Base-by-base conservation (phyloP, 768 basidiomycete genomes). In the Chalciporus piperatus region DNA sequence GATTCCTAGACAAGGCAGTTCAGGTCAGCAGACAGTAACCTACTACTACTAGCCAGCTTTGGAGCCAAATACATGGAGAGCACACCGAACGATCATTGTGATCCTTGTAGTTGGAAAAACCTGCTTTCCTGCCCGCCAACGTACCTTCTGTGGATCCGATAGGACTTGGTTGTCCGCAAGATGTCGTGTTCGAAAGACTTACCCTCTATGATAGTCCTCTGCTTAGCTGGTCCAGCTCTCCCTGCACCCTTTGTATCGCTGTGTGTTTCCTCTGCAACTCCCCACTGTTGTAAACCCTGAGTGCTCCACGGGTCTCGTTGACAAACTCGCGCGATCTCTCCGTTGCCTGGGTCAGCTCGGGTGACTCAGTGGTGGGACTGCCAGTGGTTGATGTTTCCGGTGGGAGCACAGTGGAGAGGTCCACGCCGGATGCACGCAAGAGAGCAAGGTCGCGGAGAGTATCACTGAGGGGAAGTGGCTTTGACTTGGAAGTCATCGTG, bases 381-480 rank as follows among this genome's bases (percentile, higher is more conserved):
- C n/a, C n/a, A n/a, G n/a, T n/a, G n/a, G 50, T 13, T 25, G 51
- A 16, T 23, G 45, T 37, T 3, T 48, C 23, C 6, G 47, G 22
- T 12, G 68, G 30, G 22, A 76, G 63, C 30, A 74, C 45, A 9
- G 42, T 49, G 6, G 71, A 60, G 16, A 79, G 57, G 53, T 77
- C 71, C 41, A 78, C 52, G 20, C 77, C 80, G 10, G 84, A 81
- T 23, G 81, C 80, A 37, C 85, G 80, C 17, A 91, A 70, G 28
- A 88, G 67, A 6, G 89, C 87, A 20, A 92, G 79, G 67, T 92
- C 89, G 12, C 78, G 83, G 33, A 90, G 74, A 7, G 81, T 82
- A 50, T 82, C 77, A 22, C 59, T 48, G 40, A 89, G 74, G 7
- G 81, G 71, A 38, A 90, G 73, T 12, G 82, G 77, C 48, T 62